These are phyloP conservation scores for Tulasnella sp. DNA, from an alignment of 768 basidiomycete genomes.

Conservation along the genomic window DNA sequence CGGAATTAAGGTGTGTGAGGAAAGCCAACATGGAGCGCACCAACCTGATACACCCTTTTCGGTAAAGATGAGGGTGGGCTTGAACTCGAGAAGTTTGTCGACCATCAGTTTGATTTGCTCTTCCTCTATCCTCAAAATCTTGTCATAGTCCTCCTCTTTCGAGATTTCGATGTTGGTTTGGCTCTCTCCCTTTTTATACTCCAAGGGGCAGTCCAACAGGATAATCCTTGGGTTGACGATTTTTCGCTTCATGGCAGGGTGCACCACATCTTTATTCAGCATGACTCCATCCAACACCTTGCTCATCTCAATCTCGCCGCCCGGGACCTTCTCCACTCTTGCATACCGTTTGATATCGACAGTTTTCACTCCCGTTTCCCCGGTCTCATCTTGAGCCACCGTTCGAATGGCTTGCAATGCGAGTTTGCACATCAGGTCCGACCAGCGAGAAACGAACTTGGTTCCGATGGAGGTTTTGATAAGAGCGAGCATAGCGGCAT, in stretches of 20 bases:
- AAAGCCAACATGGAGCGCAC: not conserved
- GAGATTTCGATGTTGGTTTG: slow-evolving; percentile 99
- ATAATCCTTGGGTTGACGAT: slow-evolving; percentile 88
- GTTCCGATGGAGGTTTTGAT: slow-evolving; percentile 99
- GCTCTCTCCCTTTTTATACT: slow-evolving; percentile 98
- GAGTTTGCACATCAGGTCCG: slow-evolving; percentile 93
- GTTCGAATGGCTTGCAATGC: slow-evolving; percentile 89
- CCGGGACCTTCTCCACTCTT: slow-evolving; percentile 94
- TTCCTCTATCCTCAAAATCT: slow-evolving; percentile 92
- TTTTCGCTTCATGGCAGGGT: slow-evolving; percentile 90
- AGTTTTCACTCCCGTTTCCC: slow-evolving; percentile 71
- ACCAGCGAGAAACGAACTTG: slow-evolving; percentile 95
- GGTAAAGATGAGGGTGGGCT: slow-evolving; percentile 91
- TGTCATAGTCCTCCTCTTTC: slow-evolving; percentile 88
- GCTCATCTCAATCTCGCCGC: slow-evolving; percentile 94
- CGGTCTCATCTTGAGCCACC: slow-evolving; percentile 55
- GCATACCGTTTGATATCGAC: slow-evolving; percentile 99
- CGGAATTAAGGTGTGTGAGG: not conserved
- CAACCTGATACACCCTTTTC: slow-evolving; percentile 98
- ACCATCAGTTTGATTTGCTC: slow-evolving; percentile 90
- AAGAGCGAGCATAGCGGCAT: slow-evolving; percentile 88
- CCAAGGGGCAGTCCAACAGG: slow-evolving; percentile 87
- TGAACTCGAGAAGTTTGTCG: slow-evolving; percentile 81
- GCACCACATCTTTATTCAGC: slow-evolving; percentile 98
- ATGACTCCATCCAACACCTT: slow-evolving; percentile 85